Conservation (phyloP, 805 yeast genomes). For the Saccharomycopsis sp. region DNA sequence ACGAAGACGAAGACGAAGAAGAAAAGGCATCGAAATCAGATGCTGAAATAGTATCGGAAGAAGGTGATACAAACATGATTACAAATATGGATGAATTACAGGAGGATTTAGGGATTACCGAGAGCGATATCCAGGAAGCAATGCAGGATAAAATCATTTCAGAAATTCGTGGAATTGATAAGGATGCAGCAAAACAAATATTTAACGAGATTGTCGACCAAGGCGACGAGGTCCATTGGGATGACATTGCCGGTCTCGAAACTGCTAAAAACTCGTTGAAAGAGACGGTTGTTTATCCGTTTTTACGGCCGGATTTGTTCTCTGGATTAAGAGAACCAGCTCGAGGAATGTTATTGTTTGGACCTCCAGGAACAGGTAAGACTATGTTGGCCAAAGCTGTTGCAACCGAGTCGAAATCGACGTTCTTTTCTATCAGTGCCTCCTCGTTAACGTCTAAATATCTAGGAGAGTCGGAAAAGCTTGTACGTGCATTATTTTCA, state of each 20-base stretch:
- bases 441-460: constrained; percentile 79
- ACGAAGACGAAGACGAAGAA: constrained; percentile 21
- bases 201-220: constrained; percentile 82
- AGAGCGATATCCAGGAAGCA: constrained; percentile 27
- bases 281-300: constrained; percentile 96
- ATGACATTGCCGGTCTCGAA: constrained; percentile 89
- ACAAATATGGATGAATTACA: constrained; percentile 12
- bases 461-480: constrained; percentile 85
- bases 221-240: constrained; percentile 95
- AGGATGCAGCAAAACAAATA: constrained; percentile 72
- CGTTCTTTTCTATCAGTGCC: constrained; percentile 88
- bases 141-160: constrained; percentile 27
- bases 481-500: constrained; percentile 82
- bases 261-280: constrained; percentile 82
- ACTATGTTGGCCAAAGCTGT: constrained; percentile 98
- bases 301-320: constrained; percentile 87
- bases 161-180: constrained; percentile 61
- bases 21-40: constrained; percentile 15
- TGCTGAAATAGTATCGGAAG: background rate
- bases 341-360: constrained; percentile 90
- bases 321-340: constrained; percentile 92
- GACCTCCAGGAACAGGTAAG: constrained; percentile 98
- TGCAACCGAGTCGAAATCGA: constrained; percentile 91
- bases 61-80: background rate
- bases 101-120: constrained; percentile 24